A percentile compares a stretch with the other conserved stretches of the same genome.
Conservation (phyloP, 176 grass and related monocot genomes). For the Cenchrus purpureus region DNA sequence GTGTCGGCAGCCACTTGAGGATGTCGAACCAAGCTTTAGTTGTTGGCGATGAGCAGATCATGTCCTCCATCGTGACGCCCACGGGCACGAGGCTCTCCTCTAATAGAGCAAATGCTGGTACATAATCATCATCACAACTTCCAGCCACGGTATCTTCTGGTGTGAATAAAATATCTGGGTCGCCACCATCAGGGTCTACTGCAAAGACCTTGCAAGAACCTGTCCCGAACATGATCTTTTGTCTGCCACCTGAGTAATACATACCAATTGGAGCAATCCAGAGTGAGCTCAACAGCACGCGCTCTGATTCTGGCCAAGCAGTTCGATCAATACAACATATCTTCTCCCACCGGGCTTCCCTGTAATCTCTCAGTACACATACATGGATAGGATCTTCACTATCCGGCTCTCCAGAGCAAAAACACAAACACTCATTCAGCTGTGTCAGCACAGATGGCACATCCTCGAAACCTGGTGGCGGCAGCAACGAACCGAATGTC, state of each 20-base stretch:
- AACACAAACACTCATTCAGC: constrained; percentile 19
- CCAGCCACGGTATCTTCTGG: constrained; percentile 3
- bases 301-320: neutral
- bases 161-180: constrained; percentile 10
- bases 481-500: constrained; percentile 32
- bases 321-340: constrained; percentile 14
- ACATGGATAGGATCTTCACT: constrained; percentile 11
- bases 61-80: constrained; percentile 7
- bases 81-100: constrained; percentile 32
- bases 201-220: constrained; percentile 24
- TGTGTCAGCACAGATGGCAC: neutral
- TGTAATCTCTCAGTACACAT: constrained; percentile 17
- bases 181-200: neutral
- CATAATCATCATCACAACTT: neutral
- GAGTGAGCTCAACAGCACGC: neutral
- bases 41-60: constrained; percentile 9
- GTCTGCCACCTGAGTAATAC: constrained; percentile 6
- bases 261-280: constrained; percentile 13
- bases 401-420: constrained; percentile 18
- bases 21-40: constrained; percentile 31
- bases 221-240: constrained; percentile 39
- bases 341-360: constrained; percentile 29
- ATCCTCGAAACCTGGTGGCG: neutral
- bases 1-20: constrained; percentile 37
- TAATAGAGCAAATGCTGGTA: neutral